These are phyloP conservation scores for Stygiomarasmius scandens DNA, from an alignment of 1,284 basidiomycete genomes.

Conservation along the genomic window DNA sequence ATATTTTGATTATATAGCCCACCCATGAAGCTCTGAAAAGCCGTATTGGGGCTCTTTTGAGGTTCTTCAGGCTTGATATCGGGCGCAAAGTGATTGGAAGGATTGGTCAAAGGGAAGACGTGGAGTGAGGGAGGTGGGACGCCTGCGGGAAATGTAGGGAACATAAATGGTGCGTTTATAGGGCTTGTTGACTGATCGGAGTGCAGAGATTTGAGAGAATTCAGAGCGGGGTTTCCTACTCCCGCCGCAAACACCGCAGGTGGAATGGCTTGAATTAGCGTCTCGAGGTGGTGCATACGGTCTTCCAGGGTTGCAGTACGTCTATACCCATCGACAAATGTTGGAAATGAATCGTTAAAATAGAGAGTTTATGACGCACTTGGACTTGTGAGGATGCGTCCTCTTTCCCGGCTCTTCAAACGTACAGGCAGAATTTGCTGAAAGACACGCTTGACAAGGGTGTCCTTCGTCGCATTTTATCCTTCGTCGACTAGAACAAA, in stretches of 20 bases:
- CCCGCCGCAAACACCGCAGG: constrained; percentile 73
- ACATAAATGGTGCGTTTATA: constrained; percentile 56
- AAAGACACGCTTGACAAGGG: constrained; percentile 80
- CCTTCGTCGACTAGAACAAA: constrained; percentile 58
- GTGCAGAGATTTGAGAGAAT: constrained; percentile 23
- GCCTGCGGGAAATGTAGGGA: constrained; percentile 61
- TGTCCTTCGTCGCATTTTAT: constrained; percentile 86
- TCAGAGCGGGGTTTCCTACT: constrained; percentile 29
- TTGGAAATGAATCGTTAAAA: background rate
- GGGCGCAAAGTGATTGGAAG: constrained; percentile 72
- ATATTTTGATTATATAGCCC: constrained; percentile 26
- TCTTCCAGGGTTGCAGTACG: constrained; percentile 79
- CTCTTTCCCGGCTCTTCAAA: constrained; percentile 85
- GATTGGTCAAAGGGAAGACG: constrained; percentile 74
- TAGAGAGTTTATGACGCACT: constrained; percentile 39
- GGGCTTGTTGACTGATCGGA: constrained; percentile 41
- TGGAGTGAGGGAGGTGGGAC: constrained; percentile 77
- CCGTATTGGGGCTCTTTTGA: constrained; percentile 46
- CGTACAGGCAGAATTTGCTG: constrained; percentile 76
- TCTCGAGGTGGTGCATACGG: constrained; percentile 82
- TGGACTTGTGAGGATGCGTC: constrained; percentile 82
- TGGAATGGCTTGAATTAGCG: constrained; percentile 79
- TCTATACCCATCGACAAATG: constrained; percentile 37
- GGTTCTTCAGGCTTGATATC: constrained; percentile 36
- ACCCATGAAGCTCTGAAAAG: constrained; percentile 43